A percentile compares a stretch with the other conserved stretches of the same genome.
Conservation (phyloP, 2,329 filamentous ascomycete genomes). For the Daldinia sp. region DNA sequence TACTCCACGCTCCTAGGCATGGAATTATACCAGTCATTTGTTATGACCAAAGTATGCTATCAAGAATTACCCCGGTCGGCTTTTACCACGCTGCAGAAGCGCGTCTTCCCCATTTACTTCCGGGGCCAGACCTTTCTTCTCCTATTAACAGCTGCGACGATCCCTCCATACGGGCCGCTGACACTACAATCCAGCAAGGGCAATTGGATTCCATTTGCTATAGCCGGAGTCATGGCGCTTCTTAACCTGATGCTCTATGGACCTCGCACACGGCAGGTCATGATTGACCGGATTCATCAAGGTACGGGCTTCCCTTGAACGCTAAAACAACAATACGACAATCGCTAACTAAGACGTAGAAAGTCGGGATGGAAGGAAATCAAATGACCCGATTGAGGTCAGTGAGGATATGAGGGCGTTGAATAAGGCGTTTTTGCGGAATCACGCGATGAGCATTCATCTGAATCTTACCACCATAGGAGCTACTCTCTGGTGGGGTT, state of each 20-base stretch:
- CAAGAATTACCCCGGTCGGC: conserved; percentile 52
- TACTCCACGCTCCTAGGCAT: conserved; percentile 57
- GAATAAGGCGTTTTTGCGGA: conserved; percentile 52
- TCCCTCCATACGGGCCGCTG: conserved; percentile 51
- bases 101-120: conserved; percentile 59
- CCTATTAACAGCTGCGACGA: conserved; percentile 52
- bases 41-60: conserved; percentile 54
- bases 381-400: conserved; percentile 12
- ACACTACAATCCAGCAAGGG: conserved; percentile 49
- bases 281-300: conserved; percentile 52
- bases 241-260: conserved; percentile 56
- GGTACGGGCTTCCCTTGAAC: conserved; percentile 36
- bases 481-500: conserved; percentile 51
- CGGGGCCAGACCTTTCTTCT: conserved; percentile 53
- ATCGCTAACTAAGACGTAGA: conserved; percentile 30
- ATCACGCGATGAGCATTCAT: conserved; percentile 59
- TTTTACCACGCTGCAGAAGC: conserved; percentile 56
- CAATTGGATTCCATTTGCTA: conserved; percentile 53
- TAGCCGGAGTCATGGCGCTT: conserved; percentile 50
- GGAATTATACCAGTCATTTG: conserved; percentile 57
- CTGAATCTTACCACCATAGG: conserved; percentile 55
- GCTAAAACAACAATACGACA: background rate
- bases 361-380: conserved; percentile 39
- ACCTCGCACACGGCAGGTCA: conserved; percentile 51
- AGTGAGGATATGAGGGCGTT: conserved; percentile 48